Percentiles rank a stretch among this genome's conserved stretches.
These are phyloP conservation scores for Arctostaphylos glauca DNA, from an alignment of 148 eudicot genomes.

Conservation along the genomic window DNA sequence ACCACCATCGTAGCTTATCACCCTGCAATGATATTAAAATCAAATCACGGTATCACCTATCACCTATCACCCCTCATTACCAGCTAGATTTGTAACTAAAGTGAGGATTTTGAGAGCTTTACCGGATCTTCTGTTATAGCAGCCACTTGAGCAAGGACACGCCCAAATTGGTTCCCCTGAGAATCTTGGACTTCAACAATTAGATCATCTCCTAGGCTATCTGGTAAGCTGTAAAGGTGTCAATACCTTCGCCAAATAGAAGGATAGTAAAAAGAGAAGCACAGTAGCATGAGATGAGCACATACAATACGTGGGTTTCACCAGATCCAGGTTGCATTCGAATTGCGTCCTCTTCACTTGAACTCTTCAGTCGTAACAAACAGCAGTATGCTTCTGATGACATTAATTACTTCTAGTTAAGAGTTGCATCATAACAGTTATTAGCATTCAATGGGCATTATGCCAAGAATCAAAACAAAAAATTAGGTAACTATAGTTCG, in stretches of 20 bases:
- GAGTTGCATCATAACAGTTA: not conserved
- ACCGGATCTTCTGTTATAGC: constrained; percentile 82
- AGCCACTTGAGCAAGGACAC: constrained; percentile 85
- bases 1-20: constrained; percentile 97
- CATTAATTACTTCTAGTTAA: not conserved
- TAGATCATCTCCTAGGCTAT: constrained; percentile 90
- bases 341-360: constrained; percentile 71
- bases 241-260: constrained; percentile 19
- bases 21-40: constrained; percentile 47
- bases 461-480: not conserved
- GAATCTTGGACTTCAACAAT: constrained; percentile 80
- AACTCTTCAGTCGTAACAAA: constrained; percentile 75
- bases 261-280: not conserved
- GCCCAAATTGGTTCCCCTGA: constrained; percentile 74
- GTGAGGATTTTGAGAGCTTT: constrained; percentile 18
- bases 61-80: not conserved
- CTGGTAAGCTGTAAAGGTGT: constrained; percentile 77
- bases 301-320: constrained; percentile 91
- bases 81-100: not conserved
- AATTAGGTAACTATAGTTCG: not conserved
- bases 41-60: not conserved
- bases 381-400: constrained; percentile 67
- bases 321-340: constrained; percentile 93
- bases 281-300: constrained; percentile 21
- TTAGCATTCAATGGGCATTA: not conserved